Base-by-base conservation (phyloP, 352 stramenopile species). In the Phytophthora macrochlamydospora region DNA sequence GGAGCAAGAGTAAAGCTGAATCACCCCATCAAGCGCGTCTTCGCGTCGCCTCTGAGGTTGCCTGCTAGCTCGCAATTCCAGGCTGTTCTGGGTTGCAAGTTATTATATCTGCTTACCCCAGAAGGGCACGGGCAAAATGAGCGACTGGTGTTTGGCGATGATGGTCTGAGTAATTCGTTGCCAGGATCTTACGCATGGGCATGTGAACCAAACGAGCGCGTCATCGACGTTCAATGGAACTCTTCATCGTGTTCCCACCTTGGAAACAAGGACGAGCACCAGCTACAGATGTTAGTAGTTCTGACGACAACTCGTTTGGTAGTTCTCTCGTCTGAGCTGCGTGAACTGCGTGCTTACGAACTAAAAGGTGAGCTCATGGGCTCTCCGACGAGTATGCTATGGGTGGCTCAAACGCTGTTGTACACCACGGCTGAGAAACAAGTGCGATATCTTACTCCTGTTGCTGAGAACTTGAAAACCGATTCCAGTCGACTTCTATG, bases 361-460 rank as follows among this genome's bases (percentile, higher is more conserved):
- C 66, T 84, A n/a, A 45, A 51, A 3, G 38, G 11, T 4, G 76
- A 89, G 29, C 65, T 91, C 5, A 50, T 67, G 1, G 62, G 65
- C 9, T 24, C 59, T 8, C 81, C 83, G 0, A 69, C 84, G 42
- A 90, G 76, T 60, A 45, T 87, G 35, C 48, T 95, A 2, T 95
- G 87, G 87, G 64, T 95, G 38, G 83, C 72, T 2, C 83, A 92
- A 42, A 81, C 85, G 31, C 62, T 95, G 28, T 43, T 90, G 24
- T 81, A 89, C 53, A 72, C 70, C 18, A 91, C 87, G 7, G 59
- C 60, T 3, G 57, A 61, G 37, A 59, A 73, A 11, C 82, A 90
- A 50, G 18, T 95, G 8, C 74, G 81, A 33, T 89, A 87, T 28
- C 28, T 89, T 24, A 80, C 82, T 35, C 83, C 84, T 1, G 37